Percentiles rank a stretch among this genome's conserved stretches.
Conservation (phyloP, 2,329 filamentous ascomycete genomes). For the Beauveria asiatica region DNA sequence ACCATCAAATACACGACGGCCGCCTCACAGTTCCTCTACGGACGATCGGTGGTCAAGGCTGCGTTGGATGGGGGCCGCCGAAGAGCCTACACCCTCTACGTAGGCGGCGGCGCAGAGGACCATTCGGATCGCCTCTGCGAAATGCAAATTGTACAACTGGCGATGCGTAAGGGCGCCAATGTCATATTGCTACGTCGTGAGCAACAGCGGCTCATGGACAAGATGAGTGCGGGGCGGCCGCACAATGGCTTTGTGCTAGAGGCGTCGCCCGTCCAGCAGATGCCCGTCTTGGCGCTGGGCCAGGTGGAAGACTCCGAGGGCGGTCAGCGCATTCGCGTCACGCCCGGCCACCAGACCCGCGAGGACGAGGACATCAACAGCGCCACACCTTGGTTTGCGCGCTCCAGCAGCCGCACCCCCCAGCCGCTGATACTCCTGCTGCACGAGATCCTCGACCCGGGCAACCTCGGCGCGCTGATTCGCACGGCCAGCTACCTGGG, state of each 20-base stretch:
- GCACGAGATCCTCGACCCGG: slow-evolving; percentile 73
- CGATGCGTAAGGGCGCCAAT: slow-evolving; percentile 39
- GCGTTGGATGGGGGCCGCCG: slow-evolving; percentile 60
- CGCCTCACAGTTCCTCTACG: slow-evolving; percentile 87
- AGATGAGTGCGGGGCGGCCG: slow-evolving; percentile 71
- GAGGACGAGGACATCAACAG: slow-evolving; percentile 74
- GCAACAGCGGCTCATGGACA: slow-evolving; percentile 65
- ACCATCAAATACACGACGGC: slow-evolving; percentile 61
- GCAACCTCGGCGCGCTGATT: slow-evolving; percentile 83
- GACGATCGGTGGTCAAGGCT: slow-evolving; percentile 69
- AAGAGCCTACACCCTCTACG: slow-evolving; percentile 76
- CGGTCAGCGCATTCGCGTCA: slow-evolving; percentile 47
- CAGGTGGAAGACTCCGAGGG: slow-evolving; percentile 34
- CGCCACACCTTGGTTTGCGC: slow-evolving; percentile 38
- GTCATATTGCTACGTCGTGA: slow-evolving; percentile 51
- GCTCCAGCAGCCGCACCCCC: slow-evolving; percentile 25
- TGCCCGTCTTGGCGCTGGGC: slow-evolving; percentile 55
- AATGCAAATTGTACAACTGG: slow-evolving; percentile 35
- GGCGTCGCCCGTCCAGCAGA: slow-evolving; percentile 69
- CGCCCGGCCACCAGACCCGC: slow-evolving; percentile 56
- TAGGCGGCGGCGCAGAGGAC: slow-evolving; percentile 51
- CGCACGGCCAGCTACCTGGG: slow-evolving; percentile 88
- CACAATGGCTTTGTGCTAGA: slow-evolving; percentile 90
- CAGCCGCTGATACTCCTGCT: slow-evolving; percentile 67
- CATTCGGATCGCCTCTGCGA: slow-evolving; percentile 42